A percentile compares a stretch with the other conserved stretches of the same genome.
Evolutionary conservation across 305 asterid genomes (phyloP).

Genomic region (Nicotiana rustica): DNA sequence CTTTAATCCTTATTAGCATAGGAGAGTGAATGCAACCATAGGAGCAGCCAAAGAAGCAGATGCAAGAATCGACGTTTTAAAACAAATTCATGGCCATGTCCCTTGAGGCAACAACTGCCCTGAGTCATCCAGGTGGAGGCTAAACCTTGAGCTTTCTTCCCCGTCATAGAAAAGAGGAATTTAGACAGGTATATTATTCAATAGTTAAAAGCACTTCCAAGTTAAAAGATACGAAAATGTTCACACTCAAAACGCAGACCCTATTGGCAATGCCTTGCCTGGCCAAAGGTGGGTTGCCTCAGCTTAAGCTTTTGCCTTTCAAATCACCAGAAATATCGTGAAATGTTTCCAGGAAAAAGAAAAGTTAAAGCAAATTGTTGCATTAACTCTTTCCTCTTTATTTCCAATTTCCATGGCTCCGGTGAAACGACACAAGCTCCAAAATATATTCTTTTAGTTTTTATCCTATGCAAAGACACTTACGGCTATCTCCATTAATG

Average conservation of each 20-base stretch:
- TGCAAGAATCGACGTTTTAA: not conserved
- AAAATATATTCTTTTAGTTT: not conserved
- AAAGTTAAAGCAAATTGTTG: not conserved
- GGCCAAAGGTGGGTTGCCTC: not conserved
- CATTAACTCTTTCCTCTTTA: not conserved
- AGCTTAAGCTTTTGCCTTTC: not conserved
- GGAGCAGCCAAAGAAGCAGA: not conserved
- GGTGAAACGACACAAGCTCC: not conserved
- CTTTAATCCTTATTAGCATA: too few relatives aligned
- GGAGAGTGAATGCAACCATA: not conserved
- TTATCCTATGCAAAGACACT: constrained; percentile 43
- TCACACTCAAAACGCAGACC: not conserved
- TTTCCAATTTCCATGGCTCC: not conserved
- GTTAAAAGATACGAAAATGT: not conserved
- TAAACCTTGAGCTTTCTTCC: constrained; percentile 11
- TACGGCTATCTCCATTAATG: constrained; percentile 59
- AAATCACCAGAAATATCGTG: not conserved
- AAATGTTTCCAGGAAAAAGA: not conserved
- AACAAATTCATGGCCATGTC: not conserved
- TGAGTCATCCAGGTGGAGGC: not conserved
- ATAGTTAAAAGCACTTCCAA: constrained; percentile 10
- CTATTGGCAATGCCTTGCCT: too few relatives aligned
- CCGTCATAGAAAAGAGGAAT: not conserved
- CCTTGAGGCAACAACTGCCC: not conserved
- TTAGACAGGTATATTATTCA: not conserved